These are phyloP conservation scores for Larix kaempferi DNA, from an alignment of 75 land plant genomes.

Conservation along the genomic window DNA sequence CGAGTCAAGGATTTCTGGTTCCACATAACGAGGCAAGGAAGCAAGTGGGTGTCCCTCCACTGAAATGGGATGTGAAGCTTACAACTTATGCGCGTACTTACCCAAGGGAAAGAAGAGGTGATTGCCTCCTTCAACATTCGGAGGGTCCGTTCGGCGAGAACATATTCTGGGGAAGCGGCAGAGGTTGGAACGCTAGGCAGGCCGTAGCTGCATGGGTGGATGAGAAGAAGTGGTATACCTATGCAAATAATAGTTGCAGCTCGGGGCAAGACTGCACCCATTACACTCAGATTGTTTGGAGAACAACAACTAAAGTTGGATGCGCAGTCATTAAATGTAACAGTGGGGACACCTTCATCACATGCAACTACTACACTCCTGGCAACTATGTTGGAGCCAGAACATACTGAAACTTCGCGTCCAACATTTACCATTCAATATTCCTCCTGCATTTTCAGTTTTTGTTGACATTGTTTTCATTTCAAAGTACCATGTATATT, in stretches of 20 bases:
- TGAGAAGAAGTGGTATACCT: constrained; percentile 37
- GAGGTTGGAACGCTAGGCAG: constrained; percentile 13
- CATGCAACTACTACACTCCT: constrained; percentile 59
- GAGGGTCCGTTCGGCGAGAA: constrained; percentile 55
- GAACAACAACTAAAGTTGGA: constrained; percentile 28
- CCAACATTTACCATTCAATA: not conserved
- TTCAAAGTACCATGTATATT: too few species aligned
- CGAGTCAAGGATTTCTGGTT: too few species aligned
- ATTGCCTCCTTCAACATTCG: constrained; percentile 40
- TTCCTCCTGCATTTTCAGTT: not conserved
- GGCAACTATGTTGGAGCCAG: constrained; percentile 45
- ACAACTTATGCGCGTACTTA: too few species aligned
- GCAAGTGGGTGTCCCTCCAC: too few species aligned
- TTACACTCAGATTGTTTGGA: constrained; percentile 65
- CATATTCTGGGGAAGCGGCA: constrained; percentile 33
- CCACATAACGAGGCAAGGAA: too few species aligned
- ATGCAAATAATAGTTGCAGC: constrained; percentile 35
- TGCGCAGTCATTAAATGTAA: constrained; percentile 43
- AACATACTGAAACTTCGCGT: constrained; percentile 24
- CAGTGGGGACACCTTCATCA: constrained; percentile 32
- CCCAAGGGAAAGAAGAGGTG: not conserved
- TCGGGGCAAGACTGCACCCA: constrained; percentile 42
- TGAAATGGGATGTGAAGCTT: too few species aligned
- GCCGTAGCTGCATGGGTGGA: constrained; percentile 45
- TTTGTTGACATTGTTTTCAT: too few species aligned